Conservation (phyloP, 495 filamentous ascomycete species). For the Penicillium turbatum region DNA sequence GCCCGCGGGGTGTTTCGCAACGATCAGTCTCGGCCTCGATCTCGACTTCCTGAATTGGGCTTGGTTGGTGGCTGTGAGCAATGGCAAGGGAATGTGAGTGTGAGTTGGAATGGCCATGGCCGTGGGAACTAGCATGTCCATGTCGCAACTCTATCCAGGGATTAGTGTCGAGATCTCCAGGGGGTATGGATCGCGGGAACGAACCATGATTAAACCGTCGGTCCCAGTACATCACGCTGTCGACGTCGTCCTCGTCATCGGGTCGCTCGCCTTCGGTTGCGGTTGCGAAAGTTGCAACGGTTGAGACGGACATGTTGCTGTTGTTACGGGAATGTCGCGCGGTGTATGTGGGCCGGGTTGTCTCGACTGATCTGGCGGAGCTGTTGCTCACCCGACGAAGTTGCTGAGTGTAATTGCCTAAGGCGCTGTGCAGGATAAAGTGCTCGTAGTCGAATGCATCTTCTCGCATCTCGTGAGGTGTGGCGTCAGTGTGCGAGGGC, state of each 20-base stretch:
- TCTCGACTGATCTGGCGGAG: constrained; percentile 71
- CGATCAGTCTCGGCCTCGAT: constrained; percentile 17
- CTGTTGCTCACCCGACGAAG: constrained; percentile 54
- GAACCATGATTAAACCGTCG: constrained; percentile 41
- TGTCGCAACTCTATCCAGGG: constrained; percentile 27
- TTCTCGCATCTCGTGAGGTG: constrained; percentile 85
- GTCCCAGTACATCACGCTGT: constrained; percentile 42
- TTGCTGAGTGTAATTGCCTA: constrained; percentile 61
- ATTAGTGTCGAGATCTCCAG: background rate
- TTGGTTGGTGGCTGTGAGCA: constrained; percentile 12
- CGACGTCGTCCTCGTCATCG: constrained; percentile 42
- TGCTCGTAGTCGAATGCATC: constrained; percentile 98
- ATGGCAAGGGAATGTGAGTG: constrained; percentile 14
- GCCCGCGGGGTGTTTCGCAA: constrained; percentile 17
- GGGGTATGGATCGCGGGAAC: background rate
- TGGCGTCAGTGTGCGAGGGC: constrained; percentile 22
- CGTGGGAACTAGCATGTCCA: constrained; percentile 18
- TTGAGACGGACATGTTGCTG: constrained; percentile 68
- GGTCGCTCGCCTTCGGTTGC: constrained; percentile 60
- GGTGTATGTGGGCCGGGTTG: constrained; percentile 48
- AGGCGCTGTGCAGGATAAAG: constrained; percentile 86
- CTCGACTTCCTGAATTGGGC: constrained; percentile 4
- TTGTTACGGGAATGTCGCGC: constrained; percentile 40
- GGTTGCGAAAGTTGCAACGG: constrained; percentile 77
- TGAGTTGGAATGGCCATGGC: constrained; percentile 6